phyloP scores from a whole-genome alignment of 305 asterid species.

The Coffea humblotiana region DNA sequence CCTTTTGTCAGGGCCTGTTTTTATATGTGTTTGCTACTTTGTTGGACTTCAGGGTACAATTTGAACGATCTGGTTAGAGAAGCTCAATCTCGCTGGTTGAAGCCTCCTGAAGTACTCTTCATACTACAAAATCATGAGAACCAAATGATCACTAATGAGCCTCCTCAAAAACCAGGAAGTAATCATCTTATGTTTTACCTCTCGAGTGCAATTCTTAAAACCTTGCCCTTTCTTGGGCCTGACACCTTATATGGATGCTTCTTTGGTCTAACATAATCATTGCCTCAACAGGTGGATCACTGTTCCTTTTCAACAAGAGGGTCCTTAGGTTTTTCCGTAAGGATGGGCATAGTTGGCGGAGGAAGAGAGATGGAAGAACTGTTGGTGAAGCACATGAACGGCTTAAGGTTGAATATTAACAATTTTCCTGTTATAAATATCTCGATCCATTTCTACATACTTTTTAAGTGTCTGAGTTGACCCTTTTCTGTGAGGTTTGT shows the following conservation, averaged over 20 bases:
- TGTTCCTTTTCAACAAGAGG: conserved; percentile 82
- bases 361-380: conserved; percentile 84
- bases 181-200: conserved; percentile 21
- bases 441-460: not conserved
- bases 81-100: conserved; percentile 91
- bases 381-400: conserved; percentile 97
- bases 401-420: conserved; percentile 64
- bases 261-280: conserved; percentile 12
- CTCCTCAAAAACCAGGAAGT: conserved; percentile 79
- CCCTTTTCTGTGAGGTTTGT: not conserved
- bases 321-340: conserved; percentile 79
- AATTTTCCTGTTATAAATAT: not conserved
- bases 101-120: conserved; percentile 78
- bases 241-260: conserved; percentile 5
- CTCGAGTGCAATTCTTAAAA: conserved; percentile 9
- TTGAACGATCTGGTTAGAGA: conserved; percentile 64
- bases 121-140: conserved; percentile 70
- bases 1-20: not conserved
- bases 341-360: conserved; percentile 98
- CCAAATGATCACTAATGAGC: conserved; percentile 66
- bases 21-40: not conserved
- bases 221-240: conserved; percentile 12
- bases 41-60: conserved; percentile 54
- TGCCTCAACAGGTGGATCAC: conserved; percentile 68
- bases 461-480: not conserved